Conservation (phyloP, 2,329 filamentous ascomycete species). For the Aspergillus pseudotamarii region DNA sequence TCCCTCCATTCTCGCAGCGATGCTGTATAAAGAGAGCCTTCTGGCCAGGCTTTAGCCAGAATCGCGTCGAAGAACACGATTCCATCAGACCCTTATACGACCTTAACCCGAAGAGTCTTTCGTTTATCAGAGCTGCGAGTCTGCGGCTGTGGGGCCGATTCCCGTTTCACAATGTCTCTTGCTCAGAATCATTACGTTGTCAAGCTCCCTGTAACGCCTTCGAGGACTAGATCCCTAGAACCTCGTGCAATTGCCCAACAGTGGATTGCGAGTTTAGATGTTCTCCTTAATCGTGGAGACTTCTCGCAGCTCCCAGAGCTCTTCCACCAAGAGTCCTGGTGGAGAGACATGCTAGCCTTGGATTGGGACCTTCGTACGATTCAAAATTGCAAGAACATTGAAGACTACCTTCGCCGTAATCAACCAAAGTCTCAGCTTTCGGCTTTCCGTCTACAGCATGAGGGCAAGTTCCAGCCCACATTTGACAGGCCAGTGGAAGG, state of each 20-base stretch:
- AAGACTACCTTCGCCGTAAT: conserved; percentile 31
- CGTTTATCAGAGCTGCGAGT: not conserved
- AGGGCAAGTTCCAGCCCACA: conserved; percentile 35
- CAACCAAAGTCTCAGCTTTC: conserved; percentile 32
- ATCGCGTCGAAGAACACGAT: not conserved
- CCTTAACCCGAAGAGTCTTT: not conserved
- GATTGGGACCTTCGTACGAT: conserved; percentile 45
- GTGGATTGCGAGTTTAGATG: conserved; percentile 35
- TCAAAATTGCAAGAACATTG: conserved; percentile 33
- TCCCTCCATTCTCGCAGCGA: not conserved
- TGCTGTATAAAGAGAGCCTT: not conserved
- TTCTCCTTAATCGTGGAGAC: conserved; percentile 23
- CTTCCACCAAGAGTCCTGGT: conserved; percentile 45
- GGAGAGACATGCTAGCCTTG: conserved; percentile 44
- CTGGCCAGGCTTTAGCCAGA: not conserved
- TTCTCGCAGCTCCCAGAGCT: conserved; percentile 24
- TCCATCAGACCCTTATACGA: not conserved
- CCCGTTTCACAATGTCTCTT: conserved; percentile 18
- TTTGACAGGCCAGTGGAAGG: conserved; percentile 32
- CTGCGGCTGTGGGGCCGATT: not conserved
- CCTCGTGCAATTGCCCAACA: conserved; percentile 32
- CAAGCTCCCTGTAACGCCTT: conserved; percentile 32
- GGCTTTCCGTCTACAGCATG: conserved; percentile 34
- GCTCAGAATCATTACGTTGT: conserved; percentile 32
- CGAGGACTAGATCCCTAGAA: conserved; percentile 21